Evolutionary conservation across 1,284 basidiomycete species (phyloP).

Genomic region (Malassezia slooffiae): DNA sequence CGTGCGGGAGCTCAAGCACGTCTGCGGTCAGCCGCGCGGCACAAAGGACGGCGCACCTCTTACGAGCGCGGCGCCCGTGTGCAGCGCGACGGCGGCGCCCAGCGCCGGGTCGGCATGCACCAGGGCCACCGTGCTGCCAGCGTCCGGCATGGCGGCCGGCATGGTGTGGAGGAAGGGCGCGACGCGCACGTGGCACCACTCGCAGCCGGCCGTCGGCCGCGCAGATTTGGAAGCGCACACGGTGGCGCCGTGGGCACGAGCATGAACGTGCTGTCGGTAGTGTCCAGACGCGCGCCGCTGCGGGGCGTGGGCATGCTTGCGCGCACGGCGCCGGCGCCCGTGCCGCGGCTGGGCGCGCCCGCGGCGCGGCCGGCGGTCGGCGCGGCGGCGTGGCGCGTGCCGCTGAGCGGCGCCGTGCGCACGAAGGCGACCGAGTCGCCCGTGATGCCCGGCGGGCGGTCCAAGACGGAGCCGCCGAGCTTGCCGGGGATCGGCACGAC

Average conservation of each 20-base stretch:
- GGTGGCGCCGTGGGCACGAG: no score
- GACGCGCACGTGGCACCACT: no score
- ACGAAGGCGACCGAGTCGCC: neutral
- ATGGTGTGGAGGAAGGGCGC: no score
- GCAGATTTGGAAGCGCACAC: no score
- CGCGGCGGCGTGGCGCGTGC: neutral
- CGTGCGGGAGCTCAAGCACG: neutral
- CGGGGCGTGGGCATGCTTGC: no score
- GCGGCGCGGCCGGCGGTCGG: neutral
- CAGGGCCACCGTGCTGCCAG: neutral
- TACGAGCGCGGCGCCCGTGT: neutral
- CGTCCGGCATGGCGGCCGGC: no score
- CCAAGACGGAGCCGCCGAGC: neutral
- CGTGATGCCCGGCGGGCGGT: neutral
- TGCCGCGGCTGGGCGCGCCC: neutral
- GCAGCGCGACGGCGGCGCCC: neutral
- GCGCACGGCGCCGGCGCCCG: neutral
- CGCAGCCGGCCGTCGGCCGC: no score
- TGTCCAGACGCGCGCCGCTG: no score
- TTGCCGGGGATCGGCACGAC: slow-evolving; percentile 18
- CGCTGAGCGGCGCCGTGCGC: no score
- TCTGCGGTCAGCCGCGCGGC: neutral
- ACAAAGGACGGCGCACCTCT: neutral
- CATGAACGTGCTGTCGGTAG: no score
- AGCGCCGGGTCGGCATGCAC: neutral